These are phyloP conservation scores for Xylariaceae sp. DNA, from an alignment of 2,329 filamentous ascomycete genomes.

Conservation along the genomic window DNA sequence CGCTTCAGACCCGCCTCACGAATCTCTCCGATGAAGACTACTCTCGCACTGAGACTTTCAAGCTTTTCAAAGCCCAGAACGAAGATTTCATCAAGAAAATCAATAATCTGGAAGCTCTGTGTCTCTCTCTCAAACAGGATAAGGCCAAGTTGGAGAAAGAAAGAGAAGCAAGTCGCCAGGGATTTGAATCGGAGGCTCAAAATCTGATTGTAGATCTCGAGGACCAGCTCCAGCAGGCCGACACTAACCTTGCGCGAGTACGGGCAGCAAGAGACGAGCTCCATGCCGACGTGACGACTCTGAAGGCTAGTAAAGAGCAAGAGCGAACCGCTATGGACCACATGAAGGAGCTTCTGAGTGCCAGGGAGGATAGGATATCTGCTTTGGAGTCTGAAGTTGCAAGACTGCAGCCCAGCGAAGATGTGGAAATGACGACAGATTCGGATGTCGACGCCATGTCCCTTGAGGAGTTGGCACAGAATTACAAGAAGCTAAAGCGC, in stretches of 20 bases:
- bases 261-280: constrained; percentile 81
- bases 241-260: constrained; percentile 81
- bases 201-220: constrained; percentile 71
- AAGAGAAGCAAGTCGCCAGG: constrained; percentile 71
- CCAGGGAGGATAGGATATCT: constrained; percentile 73
- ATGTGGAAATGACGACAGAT: constrained; percentile 41
- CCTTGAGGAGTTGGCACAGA: constrained; percentile 65
- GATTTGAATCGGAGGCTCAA: constrained; percentile 77
- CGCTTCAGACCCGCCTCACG: constrained; percentile 61
- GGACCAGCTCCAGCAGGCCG: constrained; percentile 70
- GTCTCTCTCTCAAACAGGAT: constrained; percentile 78
- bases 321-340: constrained; percentile 65
- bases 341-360: constrained; percentile 71
- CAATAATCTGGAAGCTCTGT: constrained; percentile 85
- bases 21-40: constrained; percentile 88
- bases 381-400: constrained; percentile 79
- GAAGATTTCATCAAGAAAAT: constrained; percentile 89
- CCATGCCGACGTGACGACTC: constrained; percentile 71
- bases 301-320: constrained; percentile 74
- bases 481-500: constrained; percentile 68
- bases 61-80: constrained; percentile 80
- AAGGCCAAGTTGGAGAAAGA: constrained; percentile 81
- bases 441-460: constrained; percentile 55
- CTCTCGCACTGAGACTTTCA: constrained; percentile 87
- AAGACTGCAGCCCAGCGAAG: constrained; percentile 53